Percentiles rank a stretch among this genome's conserved stretches.
Evolutionary conservation across 371 early-diverging fungal genomes (phyloP).

Genomic region (Rhizomucor pusillus): DNA sequence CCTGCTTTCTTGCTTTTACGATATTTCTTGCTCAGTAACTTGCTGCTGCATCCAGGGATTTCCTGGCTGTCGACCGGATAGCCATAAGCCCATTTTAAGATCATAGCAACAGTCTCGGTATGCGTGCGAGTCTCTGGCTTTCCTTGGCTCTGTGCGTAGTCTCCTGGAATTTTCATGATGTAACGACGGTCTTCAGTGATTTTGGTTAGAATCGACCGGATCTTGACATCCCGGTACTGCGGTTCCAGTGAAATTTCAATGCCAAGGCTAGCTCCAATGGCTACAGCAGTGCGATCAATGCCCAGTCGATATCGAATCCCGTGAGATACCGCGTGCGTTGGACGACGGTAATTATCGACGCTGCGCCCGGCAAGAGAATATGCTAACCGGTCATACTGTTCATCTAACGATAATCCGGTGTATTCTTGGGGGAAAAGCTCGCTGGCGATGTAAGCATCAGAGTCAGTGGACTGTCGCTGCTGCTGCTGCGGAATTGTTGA

Average conservation of each 20-base stretch:
- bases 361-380: constrained; percentile 29
- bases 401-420: constrained; percentile 28
- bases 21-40: constrained; percentile 2
- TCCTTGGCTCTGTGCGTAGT: constrained; percentile 7
- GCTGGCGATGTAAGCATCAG: constrained; percentile 11
- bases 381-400: constrained; percentile 34
- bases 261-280: constrained; percentile 39
- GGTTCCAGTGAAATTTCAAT: constrained; percentile 35
- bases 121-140: constrained; percentile 13
- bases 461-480: constrained; percentile 2
- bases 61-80: constrained; percentile 20
- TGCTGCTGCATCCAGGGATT: constrained; percentile 4
- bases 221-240: constrained; percentile 9
- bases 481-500: neutral
- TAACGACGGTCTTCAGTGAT: constrained; percentile 25
- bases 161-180: constrained; percentile 28
- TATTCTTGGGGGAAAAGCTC: constrained; percentile 3
- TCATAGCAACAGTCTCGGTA: constrained; percentile 19
- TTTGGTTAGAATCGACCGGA: constrained; percentile 19
- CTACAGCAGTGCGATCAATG: constrained; percentile 41
- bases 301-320: constrained; percentile 33
- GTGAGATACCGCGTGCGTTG: constrained; percentile 5
- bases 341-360: constrained; percentile 16
- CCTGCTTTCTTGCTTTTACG: constrained; percentile 1
- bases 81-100: constrained; percentile 41